phyloP scores from a whole-genome alignment of 176 grass and related monocot species.

The Hordeum vulgare region DNA sequence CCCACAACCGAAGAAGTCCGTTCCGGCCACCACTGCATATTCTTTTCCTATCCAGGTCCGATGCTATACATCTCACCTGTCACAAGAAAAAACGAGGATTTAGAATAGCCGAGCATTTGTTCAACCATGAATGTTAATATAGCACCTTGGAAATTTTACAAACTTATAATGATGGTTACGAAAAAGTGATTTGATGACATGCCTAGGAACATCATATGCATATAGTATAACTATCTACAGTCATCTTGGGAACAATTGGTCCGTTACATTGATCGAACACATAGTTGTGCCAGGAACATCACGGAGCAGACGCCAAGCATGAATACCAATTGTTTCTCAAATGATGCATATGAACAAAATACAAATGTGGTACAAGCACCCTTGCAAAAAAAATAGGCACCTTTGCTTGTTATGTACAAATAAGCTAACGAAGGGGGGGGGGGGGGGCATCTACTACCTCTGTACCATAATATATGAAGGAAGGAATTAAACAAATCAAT shows the following conservation, averaged over 20 bases:
- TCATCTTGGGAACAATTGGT: neutral
- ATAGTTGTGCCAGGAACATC: neutral
- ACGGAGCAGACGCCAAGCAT: neutral
- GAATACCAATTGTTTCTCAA: neutral
- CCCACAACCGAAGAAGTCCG: conserved; percentile 90
- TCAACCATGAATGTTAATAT: neutral
- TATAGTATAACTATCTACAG: neutral
- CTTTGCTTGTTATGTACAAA: neutral
- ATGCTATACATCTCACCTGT: conserved; percentile 87
- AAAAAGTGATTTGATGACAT: neutral
- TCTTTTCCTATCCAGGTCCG: conserved; percentile 94
- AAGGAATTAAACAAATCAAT: conserved; percentile 13
- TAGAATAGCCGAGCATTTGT: neutral
- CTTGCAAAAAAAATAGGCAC: conserved; percentile 5
- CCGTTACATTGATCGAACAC: neutral
- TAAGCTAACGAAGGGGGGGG: neutral
- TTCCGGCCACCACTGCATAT: conserved; percentile 94
- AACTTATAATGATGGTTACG: neutral
- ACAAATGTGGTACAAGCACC: neutral
- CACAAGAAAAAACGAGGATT: neutral
- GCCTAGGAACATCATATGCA: conserved; percentile 4
- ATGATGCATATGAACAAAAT: neutral
- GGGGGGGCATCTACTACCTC: neutral
- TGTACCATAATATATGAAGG: neutral
- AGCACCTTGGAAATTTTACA: no score